A percentile compares a stretch with the other conserved stretches of the same genome.
phyloP scores from a whole-genome alignment of 164 flowering plant genomes.

The Macadamia tetraphylla region DNA sequence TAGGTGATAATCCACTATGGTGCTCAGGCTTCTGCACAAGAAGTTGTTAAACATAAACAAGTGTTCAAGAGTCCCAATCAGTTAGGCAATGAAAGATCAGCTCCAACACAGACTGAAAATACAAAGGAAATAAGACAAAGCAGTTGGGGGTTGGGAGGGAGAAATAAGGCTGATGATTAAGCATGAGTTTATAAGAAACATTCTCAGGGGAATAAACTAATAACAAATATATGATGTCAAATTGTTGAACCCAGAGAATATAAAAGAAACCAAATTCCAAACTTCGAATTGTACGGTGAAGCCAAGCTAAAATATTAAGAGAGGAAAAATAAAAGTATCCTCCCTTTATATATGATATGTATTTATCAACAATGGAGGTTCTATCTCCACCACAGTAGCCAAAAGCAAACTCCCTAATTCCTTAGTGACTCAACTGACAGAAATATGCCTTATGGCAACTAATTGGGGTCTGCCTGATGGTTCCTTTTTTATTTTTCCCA shows the following conservation, averaged over 20 bases:
- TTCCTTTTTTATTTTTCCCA: no score
- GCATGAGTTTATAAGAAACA: neutral
- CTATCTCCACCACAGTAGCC: no score
- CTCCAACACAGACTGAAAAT: no score
- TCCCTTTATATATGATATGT: no score
- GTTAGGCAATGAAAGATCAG: neutral
- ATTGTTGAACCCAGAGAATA: neutral
- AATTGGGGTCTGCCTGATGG: no score
- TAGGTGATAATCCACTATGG: slow-evolving; percentile 32
- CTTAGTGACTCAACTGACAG: no score
- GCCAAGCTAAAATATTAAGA: neutral
- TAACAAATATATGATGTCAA: neutral
- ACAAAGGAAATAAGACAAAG: neutral
- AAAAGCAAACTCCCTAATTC: no score
- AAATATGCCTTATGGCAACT: no score
- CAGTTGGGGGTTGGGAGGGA: neutral
- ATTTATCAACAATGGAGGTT: no score
- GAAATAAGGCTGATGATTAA: neutral
- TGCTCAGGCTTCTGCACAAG: slow-evolving; percentile 61
- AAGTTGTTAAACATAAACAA: neutral
- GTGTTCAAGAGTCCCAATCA: neutral
- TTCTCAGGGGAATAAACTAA: neutral
- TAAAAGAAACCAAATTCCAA: neutral
- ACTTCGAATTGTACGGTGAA: neutral
- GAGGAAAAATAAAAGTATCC: no score